Evolutionary conservation across 345 rosid species (phyloP), one percentile per base, ranked within the genome.

Genomic region (Populus simonii): DNA sequence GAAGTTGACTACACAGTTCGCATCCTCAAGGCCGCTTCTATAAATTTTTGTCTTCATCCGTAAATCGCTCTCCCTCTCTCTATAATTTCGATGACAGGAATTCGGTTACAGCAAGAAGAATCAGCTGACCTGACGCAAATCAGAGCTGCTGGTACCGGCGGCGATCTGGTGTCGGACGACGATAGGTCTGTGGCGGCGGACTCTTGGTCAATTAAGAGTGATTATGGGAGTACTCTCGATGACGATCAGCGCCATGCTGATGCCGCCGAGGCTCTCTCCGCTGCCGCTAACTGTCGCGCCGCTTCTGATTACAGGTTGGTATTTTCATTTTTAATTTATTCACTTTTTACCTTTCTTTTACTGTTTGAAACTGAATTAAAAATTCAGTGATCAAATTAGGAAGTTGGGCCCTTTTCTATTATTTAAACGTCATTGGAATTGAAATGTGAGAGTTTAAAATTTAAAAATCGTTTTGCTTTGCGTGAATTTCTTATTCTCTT

Each of bases 221-320:
- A 95, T 77, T 95, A 95, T 55, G 98, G 98, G 66, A 93, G 99
- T 87, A 95, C 98, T 66, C 94, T 95, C 74, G 99, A 95, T 68
- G 99, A 95, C 80, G 98, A 93, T 80, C 98, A 95, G 87, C 99
- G 98, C 70, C 98, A 95, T 85, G 94, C 91, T 13, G 99, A 96
- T 70, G 98, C 99, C 25, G 88, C 94, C 38, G 98, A 96, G 83
- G 94, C 91, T 47, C 96, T 95, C 70, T 90, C 92, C 73, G 88
- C 92, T 45, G 89, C 92, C 73, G 90, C 84, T 43, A 90, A 88
- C 74, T 91, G 91, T 80, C 96, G 89, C 12, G 81, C 90, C 70
- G 89, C 96, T 23, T 96, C 97, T 7, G 99, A 95, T 79, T 92
- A 93, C 79, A 88, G 88, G 99, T 91, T 57, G 49, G 36, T 0